A percentile compares a stretch with the other conserved stretches of the same genome.
These are phyloP conservation scores for Clausena lansium DNA, from an alignment of 345 rosid species.

Conservation along the genomic window DNA sequence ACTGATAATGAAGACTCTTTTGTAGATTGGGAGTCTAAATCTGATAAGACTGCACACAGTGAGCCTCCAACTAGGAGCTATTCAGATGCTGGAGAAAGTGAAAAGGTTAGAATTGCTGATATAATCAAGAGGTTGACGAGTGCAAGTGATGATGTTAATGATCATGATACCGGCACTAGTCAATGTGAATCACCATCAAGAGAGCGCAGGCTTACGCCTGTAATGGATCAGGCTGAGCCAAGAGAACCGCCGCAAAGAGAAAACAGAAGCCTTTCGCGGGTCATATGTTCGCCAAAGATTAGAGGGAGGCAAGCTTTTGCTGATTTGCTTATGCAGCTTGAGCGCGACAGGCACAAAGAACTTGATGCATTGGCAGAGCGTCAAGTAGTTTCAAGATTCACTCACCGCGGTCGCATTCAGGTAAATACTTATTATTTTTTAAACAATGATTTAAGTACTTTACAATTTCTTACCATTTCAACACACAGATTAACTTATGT, in stretches of 20 bases:
- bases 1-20: conserved; percentile 20
- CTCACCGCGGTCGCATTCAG: conserved; percentile 81
- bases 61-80: conserved; percentile 12
- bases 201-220: conserved; percentile 21
- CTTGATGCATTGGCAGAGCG: conserved; percentile 43
- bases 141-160: conserved; percentile 19
- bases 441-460: neutral
- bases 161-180: conserved; percentile 15
- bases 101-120: conserved; percentile 61
- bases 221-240: conserved; percentile 27
- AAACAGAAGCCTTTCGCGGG: conserved; percentile 25
- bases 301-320: conserved; percentile 81
- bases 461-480: neutral
- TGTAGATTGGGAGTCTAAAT: conserved; percentile 34
- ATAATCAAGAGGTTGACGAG: conserved; percentile 52
- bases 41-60: conserved; percentile 14
- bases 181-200: conserved; percentile 21
- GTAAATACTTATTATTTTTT: conserved; percentile 24
- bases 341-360: conserved; percentile 56
- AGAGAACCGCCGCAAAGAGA: conserved; percentile 19
- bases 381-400: conserved; percentile 58
- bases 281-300: conserved; percentile 46
- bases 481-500: neutral
- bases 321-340: conserved; percentile 63
- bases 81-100: conserved; percentile 40